These are phyloP conservation scores for Priceomyces medius DNA, from an alignment of 805 yeast genomes.

Conservation along the genomic window DNA sequence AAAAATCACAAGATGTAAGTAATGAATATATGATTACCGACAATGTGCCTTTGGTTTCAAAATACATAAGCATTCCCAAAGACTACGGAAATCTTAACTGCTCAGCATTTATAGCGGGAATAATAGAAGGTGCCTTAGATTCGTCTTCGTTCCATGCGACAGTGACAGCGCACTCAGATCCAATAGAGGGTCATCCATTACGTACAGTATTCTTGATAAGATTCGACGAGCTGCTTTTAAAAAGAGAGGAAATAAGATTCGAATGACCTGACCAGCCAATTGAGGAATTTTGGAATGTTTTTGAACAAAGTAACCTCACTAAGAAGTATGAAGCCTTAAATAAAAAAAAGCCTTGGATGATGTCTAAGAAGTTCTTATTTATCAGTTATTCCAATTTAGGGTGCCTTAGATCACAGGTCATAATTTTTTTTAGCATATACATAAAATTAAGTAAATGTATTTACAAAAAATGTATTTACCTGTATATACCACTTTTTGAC, in stretches of 20 bases:
- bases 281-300: neutral
- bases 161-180: constrained; percentile 82
- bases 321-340: too few species aligned
- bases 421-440: neutral
- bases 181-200: constrained; percentile 54
- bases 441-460: too few species aligned
- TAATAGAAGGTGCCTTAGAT: constrained; percentile 79
- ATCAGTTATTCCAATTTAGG: too few species aligned
- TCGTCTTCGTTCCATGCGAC: constrained; percentile 67
- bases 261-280: too few species aligned
- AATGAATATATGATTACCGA: constrained; percentile 80
- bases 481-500: neutral
- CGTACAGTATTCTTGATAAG: constrained; percentile 76
- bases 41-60: constrained; percentile 66
- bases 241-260: constrained; percentile 52
- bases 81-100: constrained; percentile 78
- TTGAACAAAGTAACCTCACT: too few species aligned
- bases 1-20: constrained; percentile 66
- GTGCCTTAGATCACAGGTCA: too few species aligned
- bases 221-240: constrained; percentile 57
- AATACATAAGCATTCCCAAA: constrained; percentile 72
- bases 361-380: too few species aligned
- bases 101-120: constrained; percentile 81
- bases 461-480: too few species aligned
- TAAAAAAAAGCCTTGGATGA: too few species aligned